These are phyloP conservation scores for Paramyrothecium sp. DNA, from an alignment of 2,329 filamentous ascomycete species.

Conservation along the genomic window DNA sequence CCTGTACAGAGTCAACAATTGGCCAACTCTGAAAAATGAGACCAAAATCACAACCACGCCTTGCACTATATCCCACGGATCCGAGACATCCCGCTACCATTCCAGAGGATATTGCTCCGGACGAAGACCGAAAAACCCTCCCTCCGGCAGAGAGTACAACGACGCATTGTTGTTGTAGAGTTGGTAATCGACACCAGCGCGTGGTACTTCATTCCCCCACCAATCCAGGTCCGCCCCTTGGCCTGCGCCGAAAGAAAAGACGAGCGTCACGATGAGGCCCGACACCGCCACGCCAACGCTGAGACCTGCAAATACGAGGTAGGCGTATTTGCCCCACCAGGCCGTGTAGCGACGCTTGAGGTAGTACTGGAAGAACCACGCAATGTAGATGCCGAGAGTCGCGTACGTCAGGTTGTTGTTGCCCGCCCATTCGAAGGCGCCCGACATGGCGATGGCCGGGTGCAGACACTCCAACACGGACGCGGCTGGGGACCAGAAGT, in stretches of 20 bases:
- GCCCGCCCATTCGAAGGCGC: conserved; percentile 24
- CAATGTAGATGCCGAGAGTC: conserved; percentile 24
- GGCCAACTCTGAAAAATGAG: no score
- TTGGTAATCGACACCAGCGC: conserved; percentile 14
- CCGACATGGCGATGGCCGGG: conserved; percentile 21
- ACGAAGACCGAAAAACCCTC: conserved; percentile 11
- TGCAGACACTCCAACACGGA: conserved; percentile 10
- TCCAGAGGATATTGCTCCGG: conserved; percentile 10
- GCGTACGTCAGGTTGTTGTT: conserved; percentile 26
- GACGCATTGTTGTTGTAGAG: conserved; percentile 14
- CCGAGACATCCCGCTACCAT: no score
- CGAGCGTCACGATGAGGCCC: neutral
- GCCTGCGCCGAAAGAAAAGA: conserved; percentile 4
- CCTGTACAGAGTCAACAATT: no score
- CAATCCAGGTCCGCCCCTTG: conserved; percentile 1
- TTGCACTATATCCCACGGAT: no score
- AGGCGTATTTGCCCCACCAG: conserved; percentile 26
- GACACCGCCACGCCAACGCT: conserved; percentile 4
- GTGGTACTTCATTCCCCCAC: conserved; percentile 10
- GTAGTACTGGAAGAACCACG: conserved; percentile 23
- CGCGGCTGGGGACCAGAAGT: conserved; percentile 4
- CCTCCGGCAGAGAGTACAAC: conserved; percentile 8
- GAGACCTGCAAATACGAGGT: conserved; percentile 13
- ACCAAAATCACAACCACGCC: no score
- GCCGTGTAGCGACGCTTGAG: conserved; percentile 22